A percentile compares a stretch with the other conserved stretches of the same genome.
Conservation (phyloP, 805 yeast genomes). For the Hanseniaspora lindneri region DNA sequence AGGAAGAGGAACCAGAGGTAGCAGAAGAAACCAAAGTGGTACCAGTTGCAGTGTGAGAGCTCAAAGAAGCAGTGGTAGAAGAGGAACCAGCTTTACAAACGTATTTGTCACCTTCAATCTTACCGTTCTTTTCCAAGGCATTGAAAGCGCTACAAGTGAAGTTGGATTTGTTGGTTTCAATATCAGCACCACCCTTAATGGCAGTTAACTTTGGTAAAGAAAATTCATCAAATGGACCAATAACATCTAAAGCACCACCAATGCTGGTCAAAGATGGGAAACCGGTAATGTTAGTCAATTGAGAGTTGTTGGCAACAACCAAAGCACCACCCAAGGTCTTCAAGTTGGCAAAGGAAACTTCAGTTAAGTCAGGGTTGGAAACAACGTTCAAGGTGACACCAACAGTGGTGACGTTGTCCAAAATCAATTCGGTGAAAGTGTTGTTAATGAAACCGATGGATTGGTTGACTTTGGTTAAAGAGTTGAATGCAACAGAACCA, state of each 20-base stretch:
- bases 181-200: slow-evolving; percentile 85
- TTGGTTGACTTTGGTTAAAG: slow-evolving; percentile 62
- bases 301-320: slow-evolving; percentile 72
- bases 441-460: slow-evolving; percentile 72
- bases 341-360: slow-evolving; percentile 57
- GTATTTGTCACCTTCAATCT: slow-evolving; percentile 82
- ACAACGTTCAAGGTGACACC: slow-evolving; percentile 73
- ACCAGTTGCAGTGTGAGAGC: slow-evolving; percentile 25
- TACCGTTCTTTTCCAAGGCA: slow-evolving; percentile 60
- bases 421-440: slow-evolving; percentile 44
- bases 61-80: slow-evolving; percentile 35
- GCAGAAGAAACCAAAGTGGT: slow-evolving; percentile 24
- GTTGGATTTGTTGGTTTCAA: slow-evolving; percentile 57
- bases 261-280: slow-evolving; percentile 62
- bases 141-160: slow-evolving; percentile 74
- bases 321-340: slow-evolving; percentile 85
- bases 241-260: slow-evolving; percentile 77
- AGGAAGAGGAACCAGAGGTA: slow-evolving; percentile 27
- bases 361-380: slow-evolving; percentile 61
- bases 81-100: slow-evolving; percentile 55
- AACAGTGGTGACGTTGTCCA: slow-evolving; percentile 45
- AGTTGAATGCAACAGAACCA: slow-evolving; percentile 55
- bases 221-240: slow-evolving; percentile 73
- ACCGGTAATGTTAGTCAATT: slow-evolving; percentile 52
- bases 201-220: slow-evolving; percentile 58